Base-by-base conservation (phyloP, 2,329 filamentous ascomycete species). In the Aspergillus ibericus region DNA sequence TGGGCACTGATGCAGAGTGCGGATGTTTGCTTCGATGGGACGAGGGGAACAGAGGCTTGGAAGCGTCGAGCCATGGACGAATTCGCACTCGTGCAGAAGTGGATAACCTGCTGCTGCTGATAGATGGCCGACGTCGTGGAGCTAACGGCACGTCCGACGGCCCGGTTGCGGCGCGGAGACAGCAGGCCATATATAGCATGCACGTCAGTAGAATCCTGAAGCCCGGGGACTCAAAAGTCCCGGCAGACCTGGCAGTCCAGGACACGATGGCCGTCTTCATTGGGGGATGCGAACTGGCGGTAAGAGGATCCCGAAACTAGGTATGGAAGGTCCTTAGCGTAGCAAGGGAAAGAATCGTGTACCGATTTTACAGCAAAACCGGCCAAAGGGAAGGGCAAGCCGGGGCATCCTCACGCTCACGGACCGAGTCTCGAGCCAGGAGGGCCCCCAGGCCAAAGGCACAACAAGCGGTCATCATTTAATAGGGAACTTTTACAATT, bases 81-180 rank as follows among this genome's bases (percentile, higher is more conserved):
- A 65, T 62, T 65, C 51, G 62, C 62, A 58, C 53, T 59, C 59
- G 32, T 64, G 63, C 64, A 65, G 60, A 57, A 53, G 63, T 66
- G 63, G 63, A 67, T 66, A 63, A 55, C 53, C 44, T 53, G 36
- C 46, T 59, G 50, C 25, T 55, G 47, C 42, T 34, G 51, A 48
- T 58, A 52, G 51, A 60, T 54, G 38, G 59, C 29, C 54, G 59
- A 62, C 52, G 48, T 50, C 62, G 60, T 65, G 63, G 63, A 63
- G 63, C 64, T 63, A 62, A 58, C 59, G 58, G 64, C 56, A 67
- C 55, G 61, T 52, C 63, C 59, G 60, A 68, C 66, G 66, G 65
- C 58, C 65, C 65, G 66, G 60, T 55, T 65, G 62, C 62, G 59
- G 60, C 59, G 59, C 63, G 63, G 62, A 61, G 65, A 62, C 64